Percentiles rank a stretch among this genome's conserved stretches.
Conservation (phyloP, 2,329 filamentous ascomycete species). For the Trichoderma afroharzianum region DNA sequence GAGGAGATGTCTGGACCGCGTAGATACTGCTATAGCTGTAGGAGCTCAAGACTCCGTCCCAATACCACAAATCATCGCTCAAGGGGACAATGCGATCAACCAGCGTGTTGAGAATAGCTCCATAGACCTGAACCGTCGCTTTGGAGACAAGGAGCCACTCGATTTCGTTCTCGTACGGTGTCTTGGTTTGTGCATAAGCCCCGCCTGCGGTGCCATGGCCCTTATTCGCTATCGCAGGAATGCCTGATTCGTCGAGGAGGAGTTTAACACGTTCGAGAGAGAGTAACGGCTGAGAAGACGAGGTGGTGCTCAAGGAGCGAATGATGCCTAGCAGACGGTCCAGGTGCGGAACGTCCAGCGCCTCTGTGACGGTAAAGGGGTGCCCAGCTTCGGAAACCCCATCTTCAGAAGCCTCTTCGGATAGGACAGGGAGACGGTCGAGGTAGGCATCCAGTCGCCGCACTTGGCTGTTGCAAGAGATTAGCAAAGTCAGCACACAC, state of each 20-base stretch:
- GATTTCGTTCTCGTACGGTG: conserved; percentile 68
- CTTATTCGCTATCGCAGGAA: conserved; percentile 43
- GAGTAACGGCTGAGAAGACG: conserved; percentile 61
- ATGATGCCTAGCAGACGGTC: conserved; percentile 64
- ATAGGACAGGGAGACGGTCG: conserved; percentile 51
- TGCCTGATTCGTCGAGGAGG: conserved; percentile 60
- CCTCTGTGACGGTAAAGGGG: conserved; percentile 35
- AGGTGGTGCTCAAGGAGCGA: conserved; percentile 66
- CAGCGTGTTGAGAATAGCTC: conserved; percentile 70
- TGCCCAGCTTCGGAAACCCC: conserved; percentile 37
- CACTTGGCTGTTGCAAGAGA: conserved; percentile 46
- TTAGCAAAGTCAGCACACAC: background rate
- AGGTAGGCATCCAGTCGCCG: conserved; percentile 62
- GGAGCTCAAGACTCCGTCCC: conserved; percentile 82
- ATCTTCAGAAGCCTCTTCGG: conserved; percentile 41
- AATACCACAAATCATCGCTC: conserved; percentile 89
- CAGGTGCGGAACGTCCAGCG: conserved; percentile 51
- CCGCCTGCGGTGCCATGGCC: conserved; percentile 32
- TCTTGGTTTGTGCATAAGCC: conserved; percentile 32
- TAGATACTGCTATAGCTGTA: conserved; percentile 77
- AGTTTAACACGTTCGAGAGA: conserved; percentile 55
- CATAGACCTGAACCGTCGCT: conserved; percentile 86
- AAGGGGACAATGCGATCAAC: conserved; percentile 80
- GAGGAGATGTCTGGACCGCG: conserved; percentile 78
- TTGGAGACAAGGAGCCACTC: conserved; percentile 92